These are phyloP conservation scores for Pseudocercospora musae DNA, from an alignment of 2,329 filamentous ascomycete species.

Conservation along the genomic window DNA sequence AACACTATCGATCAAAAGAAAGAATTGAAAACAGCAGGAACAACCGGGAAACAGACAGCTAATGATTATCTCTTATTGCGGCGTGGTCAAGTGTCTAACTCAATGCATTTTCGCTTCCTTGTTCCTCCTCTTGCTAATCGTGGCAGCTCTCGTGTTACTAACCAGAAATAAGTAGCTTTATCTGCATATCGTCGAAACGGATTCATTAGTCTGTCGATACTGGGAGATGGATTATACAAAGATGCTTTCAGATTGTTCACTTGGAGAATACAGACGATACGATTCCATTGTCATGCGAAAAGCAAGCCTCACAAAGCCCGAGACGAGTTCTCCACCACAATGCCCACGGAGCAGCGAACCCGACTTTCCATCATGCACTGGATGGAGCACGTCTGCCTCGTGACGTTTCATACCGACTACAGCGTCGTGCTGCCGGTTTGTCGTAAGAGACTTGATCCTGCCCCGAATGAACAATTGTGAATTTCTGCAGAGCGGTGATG, in stretches of 20 bases:
- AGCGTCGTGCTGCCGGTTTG: not conserved
- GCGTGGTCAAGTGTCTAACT: not conserved
- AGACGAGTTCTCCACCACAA: not conserved
- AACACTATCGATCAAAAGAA: not conserved
- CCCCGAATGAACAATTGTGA: not conserved
- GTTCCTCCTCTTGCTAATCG: not conserved
- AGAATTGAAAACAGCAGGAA: not conserved
- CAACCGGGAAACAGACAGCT: not conserved
- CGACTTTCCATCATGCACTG: not conserved
- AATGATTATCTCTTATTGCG: not conserved
- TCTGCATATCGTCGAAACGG: not conserved
- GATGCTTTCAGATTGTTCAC: no score
- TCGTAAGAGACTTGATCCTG: not conserved
- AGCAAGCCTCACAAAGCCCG: not conserved
- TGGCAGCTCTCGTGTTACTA: not conserved
- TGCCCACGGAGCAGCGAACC: not conserved
- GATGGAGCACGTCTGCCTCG: not conserved
- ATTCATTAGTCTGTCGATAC: not conserved
- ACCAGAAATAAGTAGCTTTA: not conserved
- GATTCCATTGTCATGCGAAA: not conserved
- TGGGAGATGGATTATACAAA: not conserved
- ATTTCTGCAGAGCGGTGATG: not conserved
- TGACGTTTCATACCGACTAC: not conserved
- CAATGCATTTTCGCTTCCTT: not conserved
- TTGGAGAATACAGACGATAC: not conserved